Base-by-base conservation (phyloP, 2,329 filamentous ascomycete genomes). In the Aspergillus sp. region DNA sequence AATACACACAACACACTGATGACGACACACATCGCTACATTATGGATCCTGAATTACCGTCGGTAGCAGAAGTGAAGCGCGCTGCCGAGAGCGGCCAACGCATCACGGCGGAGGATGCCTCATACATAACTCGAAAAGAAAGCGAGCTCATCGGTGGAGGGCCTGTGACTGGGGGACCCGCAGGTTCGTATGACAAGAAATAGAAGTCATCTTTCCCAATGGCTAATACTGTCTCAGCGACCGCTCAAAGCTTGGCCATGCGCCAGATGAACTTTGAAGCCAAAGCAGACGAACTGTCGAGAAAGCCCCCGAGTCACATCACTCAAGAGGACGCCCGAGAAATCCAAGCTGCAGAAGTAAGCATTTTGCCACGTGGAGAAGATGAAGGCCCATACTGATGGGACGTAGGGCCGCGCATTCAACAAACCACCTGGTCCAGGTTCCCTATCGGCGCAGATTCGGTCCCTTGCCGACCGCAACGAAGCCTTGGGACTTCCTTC, bases 191-290 rank as follows among this genome's bases (percentile, higher is more conserved):
- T 2, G 5, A 29, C 25, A 29, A 29, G 25, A 2, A 3, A 29
- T 29, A n/a, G n/a, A n/a, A n/a, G n/a, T n/a, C n/a, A 6, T 29
- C 9, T 11, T 25, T 29, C 2, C 9, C 25, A 29, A 7, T 29
- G 25, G 7, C 25, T 29, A 7, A 29, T 10, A 10, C 11, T 11
- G n/a, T 3, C n/a, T 7, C 16, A 71, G 69, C 67, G 9, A 70
- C 64, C 10, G 69, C 67, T 0, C 68, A 71, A 16, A 65, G 65
- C 40, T 56, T 70, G 17, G 64, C 63, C 0, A 69, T 68, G 58
- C 56, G 60, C 36, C 67, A 70, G 50, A 69, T 65, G 60, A 69
- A 68, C 20, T 70, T 70, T 16, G 65, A 71, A 42, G 62, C 54
- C 19, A 69, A 66, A 45, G 19, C 69, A 1, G 64, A 70, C 13